Percentiles rank a stretch among this genome's conserved stretches.
These are phyloP conservation scores for Holtermannia corniformis DNA, from an alignment of 768 basidiomycete genomes.

Conservation along the genomic window DNA sequence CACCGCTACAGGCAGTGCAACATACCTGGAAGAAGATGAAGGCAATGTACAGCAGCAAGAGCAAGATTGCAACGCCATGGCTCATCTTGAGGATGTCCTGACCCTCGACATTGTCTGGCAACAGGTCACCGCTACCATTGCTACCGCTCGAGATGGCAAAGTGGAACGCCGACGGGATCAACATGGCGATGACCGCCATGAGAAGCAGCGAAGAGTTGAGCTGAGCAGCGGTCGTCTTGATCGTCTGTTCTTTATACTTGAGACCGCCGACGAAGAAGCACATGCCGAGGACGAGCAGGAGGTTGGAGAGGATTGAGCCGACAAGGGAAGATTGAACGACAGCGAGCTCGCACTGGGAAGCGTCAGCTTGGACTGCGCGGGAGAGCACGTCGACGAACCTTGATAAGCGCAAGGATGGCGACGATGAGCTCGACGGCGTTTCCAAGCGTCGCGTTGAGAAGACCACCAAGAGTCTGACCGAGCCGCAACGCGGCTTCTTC, in stretches of 20 bases:
- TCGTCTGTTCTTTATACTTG: constrained; percentile 49
- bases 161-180: constrained; percentile 42
- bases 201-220: constrained; percentile 41
- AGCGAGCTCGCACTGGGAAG: constrained; percentile 47
- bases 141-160: constrained; percentile 18
- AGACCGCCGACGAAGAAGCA: constrained; percentile 44
- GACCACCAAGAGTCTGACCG: constrained; percentile 48
- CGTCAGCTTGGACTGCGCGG: not conserved
- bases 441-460: constrained; percentile 51
- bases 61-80: constrained; percentile 48
- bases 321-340: constrained; percentile 51
- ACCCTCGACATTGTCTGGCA: constrained; percentile 36
- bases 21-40: constrained; percentile 52
- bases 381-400: constrained; percentile 12
- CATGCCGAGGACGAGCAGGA: constrained; percentile 43
- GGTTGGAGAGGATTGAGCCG: constrained; percentile 49
- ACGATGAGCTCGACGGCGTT: constrained; percentile 53
- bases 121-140: constrained; percentile 36
- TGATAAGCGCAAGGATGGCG: constrained; percentile 35
- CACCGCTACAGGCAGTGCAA: constrained; percentile 49
- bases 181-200: constrained; percentile 42
- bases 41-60: constrained; percentile 45
- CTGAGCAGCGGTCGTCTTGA: constrained; percentile 49
- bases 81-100: constrained; percentile 46
- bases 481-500: constrained; percentile 49